A percentile compares a stretch with the other conserved stretches of the same genome.
Conservation (phyloP, 2,329 filamentous ascomycete species). For the Purpureocillium lavendulum region DNA sequence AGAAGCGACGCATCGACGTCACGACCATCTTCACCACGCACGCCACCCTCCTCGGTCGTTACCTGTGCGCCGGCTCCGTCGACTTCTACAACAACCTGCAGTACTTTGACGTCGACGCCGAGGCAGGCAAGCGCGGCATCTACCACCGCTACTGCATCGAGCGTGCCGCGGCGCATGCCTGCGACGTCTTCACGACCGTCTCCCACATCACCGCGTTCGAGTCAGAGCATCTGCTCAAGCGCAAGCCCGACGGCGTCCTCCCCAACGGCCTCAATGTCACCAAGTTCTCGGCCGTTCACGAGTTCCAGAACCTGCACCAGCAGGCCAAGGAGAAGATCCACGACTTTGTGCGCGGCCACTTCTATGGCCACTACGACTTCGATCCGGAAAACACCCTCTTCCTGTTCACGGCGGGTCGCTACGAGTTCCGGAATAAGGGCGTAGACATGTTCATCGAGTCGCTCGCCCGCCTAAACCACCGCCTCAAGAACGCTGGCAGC, state of each 20-base stretch:
- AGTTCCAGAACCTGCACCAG: slow-evolving; percentile 97
- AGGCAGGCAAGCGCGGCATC: slow-evolving; percentile 95
- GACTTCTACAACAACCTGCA: slow-evolving; percentile 99
- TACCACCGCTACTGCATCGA: slow-evolving; percentile 99
- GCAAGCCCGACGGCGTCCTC: slow-evolving; percentile 92
- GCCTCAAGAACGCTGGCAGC: slow-evolving; percentile 74
- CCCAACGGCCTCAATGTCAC: slow-evolving; percentile 95
- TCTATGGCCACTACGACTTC: slow-evolving; percentile 97
- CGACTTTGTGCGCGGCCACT: slow-evolving; percentile 95
- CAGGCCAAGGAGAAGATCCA: slow-evolving; percentile 97
- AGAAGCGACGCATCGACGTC: slow-evolving; percentile 89
- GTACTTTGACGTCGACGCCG: slow-evolving; percentile 90
- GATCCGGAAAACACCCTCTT: slow-evolving; percentile 95
- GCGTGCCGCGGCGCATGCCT: slow-evolving; percentile 80
- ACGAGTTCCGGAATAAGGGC: slow-evolving; percentile 97
- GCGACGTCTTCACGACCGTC: slow-evolving; percentile 96
- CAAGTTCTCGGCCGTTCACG: slow-evolving; percentile 96
- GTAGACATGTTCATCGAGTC: slow-evolving; percentile 99
- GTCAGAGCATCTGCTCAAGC: slow-evolving; percentile 93
- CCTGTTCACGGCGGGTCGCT: slow-evolving; percentile 93
- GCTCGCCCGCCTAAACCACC: slow-evolving; percentile 86
- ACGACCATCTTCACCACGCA: slow-evolving; percentile 99
- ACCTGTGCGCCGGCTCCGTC: slow-evolving; percentile 93
- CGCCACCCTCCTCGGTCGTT: slow-evolving; percentile 87
- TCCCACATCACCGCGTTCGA: slow-evolving; percentile 98